Conservation (phyloP, 2,329 filamentous ascomycete species). For the Claviceps sp. region DNA sequence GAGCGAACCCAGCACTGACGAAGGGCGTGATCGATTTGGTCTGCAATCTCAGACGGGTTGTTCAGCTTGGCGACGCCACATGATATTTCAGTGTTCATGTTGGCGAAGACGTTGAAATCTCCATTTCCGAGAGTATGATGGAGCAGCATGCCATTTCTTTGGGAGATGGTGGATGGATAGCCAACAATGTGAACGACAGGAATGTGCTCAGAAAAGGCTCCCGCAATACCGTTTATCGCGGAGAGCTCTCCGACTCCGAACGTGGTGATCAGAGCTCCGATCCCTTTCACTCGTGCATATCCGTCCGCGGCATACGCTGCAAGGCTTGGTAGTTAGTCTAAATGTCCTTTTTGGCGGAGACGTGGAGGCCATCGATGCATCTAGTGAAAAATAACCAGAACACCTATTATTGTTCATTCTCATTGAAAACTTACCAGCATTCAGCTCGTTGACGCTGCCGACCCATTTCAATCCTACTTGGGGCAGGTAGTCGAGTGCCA, state of each 20-base stretch:
- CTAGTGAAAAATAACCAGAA: neutral
- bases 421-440: constrained; percentile 40
- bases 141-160: constrained; percentile 34
- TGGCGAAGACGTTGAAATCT: constrained; percentile 70
- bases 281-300: constrained; percentile 60
- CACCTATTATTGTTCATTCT: no score
- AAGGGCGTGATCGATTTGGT: constrained; percentile 65
- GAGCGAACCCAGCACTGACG: constrained; percentile 60
- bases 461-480: constrained; percentile 49
- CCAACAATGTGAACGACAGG: constrained; percentile 58
- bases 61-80: constrained; percentile 59
- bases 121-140: constrained; percentile 66
- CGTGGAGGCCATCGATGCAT: neutral
- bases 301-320: constrained; percentile 67
- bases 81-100: constrained; percentile 63
- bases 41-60: constrained; percentile 54
- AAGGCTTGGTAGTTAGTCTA: constrained; percentile 9
- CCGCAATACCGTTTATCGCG: constrained; percentile 59
- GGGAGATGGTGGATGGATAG: constrained; percentile 34
- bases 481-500: constrained; percentile 52
- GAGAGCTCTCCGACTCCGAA: constrained; percentile 67
- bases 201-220: constrained; percentile 60
- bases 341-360: neutral
- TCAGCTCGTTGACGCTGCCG: constrained; percentile 59
- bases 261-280: constrained; percentile 58